These are phyloP conservation scores for Comarum palustre DNA, from an alignment of 306 rosid species.

Conservation along the genomic window DNA sequence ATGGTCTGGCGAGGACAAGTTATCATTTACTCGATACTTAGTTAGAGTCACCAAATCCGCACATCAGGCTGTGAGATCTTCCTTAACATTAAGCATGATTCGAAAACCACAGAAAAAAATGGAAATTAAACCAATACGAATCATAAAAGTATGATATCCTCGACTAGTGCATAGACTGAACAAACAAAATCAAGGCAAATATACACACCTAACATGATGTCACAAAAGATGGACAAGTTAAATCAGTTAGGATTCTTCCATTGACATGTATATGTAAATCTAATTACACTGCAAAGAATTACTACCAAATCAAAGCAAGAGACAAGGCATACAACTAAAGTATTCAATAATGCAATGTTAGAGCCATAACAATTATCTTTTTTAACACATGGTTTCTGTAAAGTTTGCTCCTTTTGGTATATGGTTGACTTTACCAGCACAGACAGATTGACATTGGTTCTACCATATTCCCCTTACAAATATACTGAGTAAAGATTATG, in stretches of 20 bases:
- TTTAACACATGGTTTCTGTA: neutral
- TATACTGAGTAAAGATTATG: neutral
- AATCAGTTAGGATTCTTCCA: neutral
- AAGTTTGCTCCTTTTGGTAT: neutral
- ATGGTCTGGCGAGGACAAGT: neutral
- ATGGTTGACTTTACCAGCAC: neutral
- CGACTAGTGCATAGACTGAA: neutral
- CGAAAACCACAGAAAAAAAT: neutral
- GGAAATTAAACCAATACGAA: neutral
- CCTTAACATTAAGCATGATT: neutral
- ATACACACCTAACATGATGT: neutral
- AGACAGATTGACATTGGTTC: slow-evolving; percentile 3
- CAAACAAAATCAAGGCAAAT: neutral
- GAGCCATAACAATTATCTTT: neutral
- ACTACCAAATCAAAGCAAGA: neutral
- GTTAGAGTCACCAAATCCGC: neutral
- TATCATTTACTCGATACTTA: neutral
- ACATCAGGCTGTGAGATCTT: neutral
- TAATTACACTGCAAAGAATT: neutral
- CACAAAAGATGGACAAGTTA: neutral
- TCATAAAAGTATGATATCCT: neutral
- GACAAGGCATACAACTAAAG: neutral
- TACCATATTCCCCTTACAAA: neutral
- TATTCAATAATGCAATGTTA: neutral
- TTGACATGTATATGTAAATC: neutral